Evolutionary conservation across 345 rosid genomes (phyloP), one percentile per base, ranked within the genome.

Genomic region (Ceriops decandra): DNA sequence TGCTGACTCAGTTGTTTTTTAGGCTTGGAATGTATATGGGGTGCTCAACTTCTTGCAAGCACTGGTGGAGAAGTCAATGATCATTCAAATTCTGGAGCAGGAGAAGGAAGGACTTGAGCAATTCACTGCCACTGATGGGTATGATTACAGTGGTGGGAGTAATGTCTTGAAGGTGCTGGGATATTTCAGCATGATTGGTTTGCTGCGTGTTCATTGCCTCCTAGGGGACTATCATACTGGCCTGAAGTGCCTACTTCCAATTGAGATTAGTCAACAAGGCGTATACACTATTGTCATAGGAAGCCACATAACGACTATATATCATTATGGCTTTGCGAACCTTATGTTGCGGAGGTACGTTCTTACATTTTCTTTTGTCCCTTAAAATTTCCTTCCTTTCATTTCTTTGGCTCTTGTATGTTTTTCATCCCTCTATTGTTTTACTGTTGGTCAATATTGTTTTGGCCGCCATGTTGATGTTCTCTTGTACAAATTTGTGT

Each of bases 11-110:
- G 4, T 53, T 31, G 10, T 33, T 7, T 6, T 28, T 33, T 77
- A 93, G 99, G 95, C 98, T 6, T 95, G 99, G 97, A 95, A 88
- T 82, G 99, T 95, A 52, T 90, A 91, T 71, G 98, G 99, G 42
- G 98, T 95, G 80, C 99, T 95, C 70, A 95, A 95, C 83, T 95
- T 76, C 83, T 86, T 95, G 96, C 95, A 95, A 91, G 98, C 98
- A 7, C 85, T 95, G 63, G 92, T 91, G 76, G 98, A 95, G 76
- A 95, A 95, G 86, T 95, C 98, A 0, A 78, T 67, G 60, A 91
- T 95, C 65, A 78, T 85, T 76, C 89, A 90, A 78, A 95, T 95
- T 64, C 77, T 95, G 69, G 99, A 95, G 82, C 91, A 81, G 74
- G 99, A 95, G 77, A 92, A 90, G 82, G 92, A 87, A 67, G 97